Evolutionary conservation across 2,329 filamentous ascomycete genomes (phyloP), one percentile per base, ranked within the genome.

Genomic region (Pseudocercospora cruenta): DNA sequence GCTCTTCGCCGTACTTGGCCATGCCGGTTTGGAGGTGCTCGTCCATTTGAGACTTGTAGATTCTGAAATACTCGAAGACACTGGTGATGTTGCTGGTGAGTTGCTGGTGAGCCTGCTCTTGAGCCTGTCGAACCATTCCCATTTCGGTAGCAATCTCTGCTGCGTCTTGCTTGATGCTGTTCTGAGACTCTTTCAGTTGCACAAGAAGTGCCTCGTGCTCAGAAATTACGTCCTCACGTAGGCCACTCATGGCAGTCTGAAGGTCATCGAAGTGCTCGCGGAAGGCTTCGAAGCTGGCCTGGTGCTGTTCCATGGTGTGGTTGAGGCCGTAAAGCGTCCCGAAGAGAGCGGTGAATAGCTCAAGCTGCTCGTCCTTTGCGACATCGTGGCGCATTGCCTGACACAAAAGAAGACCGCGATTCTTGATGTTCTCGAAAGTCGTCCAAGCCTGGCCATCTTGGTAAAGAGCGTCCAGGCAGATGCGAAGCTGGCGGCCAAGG

Each of bases 341-440:
- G 12, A 60, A 49, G 3, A 73, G 60, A 1, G 62, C 51, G 26
- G 67, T 68, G 62, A 67, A 66, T 9, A 72, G 28, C 9, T 73
- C 58, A 3, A 74, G 59, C 26, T 71, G 59, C 55, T 77, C 68
- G 31, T 75, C 84, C 72, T 85, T 86, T 64, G 90, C 87, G 14
- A 85, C 82, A 60, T 87, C 84, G 49, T 82, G 78, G 43, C 88
- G 83, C 49, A 85, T 84, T 28, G 87, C 87, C 67, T 88, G 84
- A 69, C 89, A 91, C 70, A 90, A 86, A 19, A 87, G 77, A 51
- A 87, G 79, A 1, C 87, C 87, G 69, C 88, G 87, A 63, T 88
- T 86, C 63, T 83, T 81, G 64, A 82, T 86, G 75, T 88, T 88
- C 70, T 85, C 87, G 78, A 88, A 91, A 24, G 87, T 89, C 1